Evolutionary conservation across 2,329 filamentous ascomycete species (phyloP), one percentile per base, ranked within the genome.

Genomic region (Capronia americana): DNA sequence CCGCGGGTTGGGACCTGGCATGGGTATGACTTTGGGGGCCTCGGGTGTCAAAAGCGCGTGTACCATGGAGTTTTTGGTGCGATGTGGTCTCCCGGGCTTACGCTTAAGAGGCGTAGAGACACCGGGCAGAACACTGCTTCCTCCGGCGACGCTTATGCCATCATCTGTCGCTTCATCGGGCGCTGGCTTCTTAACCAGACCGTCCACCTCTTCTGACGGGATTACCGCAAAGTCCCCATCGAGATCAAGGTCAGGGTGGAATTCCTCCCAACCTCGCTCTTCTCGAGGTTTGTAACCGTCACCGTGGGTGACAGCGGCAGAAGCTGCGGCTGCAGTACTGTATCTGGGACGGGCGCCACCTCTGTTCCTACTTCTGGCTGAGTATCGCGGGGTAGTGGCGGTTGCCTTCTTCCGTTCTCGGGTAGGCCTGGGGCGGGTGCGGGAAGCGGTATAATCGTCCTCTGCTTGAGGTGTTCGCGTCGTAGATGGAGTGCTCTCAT

Each of bases 281-380:
- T 99, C 95, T 75, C 95, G 87, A 34, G 95, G 95, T 77, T 99
- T 99, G 80, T 98, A 98, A 58, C 94, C 93, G 81, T 98, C 95
- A 74, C 89, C 93, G 76, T 97, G 93, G 72, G 92, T 92, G 66
- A 95, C 90, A 3, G 91, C 90, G 5, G 92, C 93, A 58, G 93
- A 92, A 26, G 93, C 92, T 30, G 93, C 93, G 12, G 94, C 92
- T 32, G 87, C 92, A 54, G 92, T 94, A 73, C 90, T 92, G 79
- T 91, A 96, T 71, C 91, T 87, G 77, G 91, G 91, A 73, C 84
- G 83, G 30, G 70, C 53, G 46, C 63, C 59, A 26, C 65, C 66
- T 53, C 68, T 66, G 20, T 66, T 69, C 51, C 68, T 67, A 44
- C 69, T 71, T 50, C 69, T 70, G 41, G 70, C 67, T n/a, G 69